phyloP scores from a whole-genome alignment of 2,329 filamentous ascomycete species.

The Talaromyces albobiverticillius region DNA sequence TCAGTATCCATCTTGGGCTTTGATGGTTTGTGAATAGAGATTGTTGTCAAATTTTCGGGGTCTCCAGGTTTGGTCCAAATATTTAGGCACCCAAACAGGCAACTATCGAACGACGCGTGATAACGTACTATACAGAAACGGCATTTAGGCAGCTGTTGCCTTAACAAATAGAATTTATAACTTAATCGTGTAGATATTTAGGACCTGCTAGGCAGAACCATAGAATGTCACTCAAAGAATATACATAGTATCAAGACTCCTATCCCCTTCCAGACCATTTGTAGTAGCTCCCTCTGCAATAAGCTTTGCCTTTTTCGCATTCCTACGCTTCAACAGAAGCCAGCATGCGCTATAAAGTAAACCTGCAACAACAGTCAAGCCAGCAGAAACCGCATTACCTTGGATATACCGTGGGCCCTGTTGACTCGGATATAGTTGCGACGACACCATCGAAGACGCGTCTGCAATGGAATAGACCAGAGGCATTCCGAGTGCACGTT shows the following conservation, averaged over 20 bases:
- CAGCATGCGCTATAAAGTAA: constrained; percentile 3
- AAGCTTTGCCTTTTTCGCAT: constrained; percentile 3
- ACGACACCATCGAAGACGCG: constrained; percentile 4
- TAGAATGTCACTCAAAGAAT: constrained; percentile 9
- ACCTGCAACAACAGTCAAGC: constrained; percentile 1
- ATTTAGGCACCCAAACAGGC: too few species aligned
- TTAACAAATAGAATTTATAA: too few species aligned
- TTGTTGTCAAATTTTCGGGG: too few species aligned
- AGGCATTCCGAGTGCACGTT: constrained; percentile 9
- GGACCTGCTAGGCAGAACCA: too few species aligned
- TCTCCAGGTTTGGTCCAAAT: too few species aligned
- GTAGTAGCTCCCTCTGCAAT: constrained; percentile 4
- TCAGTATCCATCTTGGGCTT: too few species aligned
- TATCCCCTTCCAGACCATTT: constrained; percentile 6
- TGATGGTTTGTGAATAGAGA: too few species aligned
- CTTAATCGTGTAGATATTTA: too few species aligned
- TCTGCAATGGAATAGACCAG: constrained; percentile 6
- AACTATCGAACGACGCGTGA: too few species aligned
- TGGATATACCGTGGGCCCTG: constrained; percentile 5
- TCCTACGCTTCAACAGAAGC: constrained; percentile 2
- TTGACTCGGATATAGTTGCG: constrained; percentile 6
- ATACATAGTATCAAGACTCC: constrained; percentile 7
- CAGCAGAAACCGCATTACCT: constrained; percentile 10
- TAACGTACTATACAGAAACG: too few species aligned
- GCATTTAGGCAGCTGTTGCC: too few species aligned